Evolutionary conservation across 331 rosid genomes (phyloP).

Genomic region (Quercus tomentella): DNA sequence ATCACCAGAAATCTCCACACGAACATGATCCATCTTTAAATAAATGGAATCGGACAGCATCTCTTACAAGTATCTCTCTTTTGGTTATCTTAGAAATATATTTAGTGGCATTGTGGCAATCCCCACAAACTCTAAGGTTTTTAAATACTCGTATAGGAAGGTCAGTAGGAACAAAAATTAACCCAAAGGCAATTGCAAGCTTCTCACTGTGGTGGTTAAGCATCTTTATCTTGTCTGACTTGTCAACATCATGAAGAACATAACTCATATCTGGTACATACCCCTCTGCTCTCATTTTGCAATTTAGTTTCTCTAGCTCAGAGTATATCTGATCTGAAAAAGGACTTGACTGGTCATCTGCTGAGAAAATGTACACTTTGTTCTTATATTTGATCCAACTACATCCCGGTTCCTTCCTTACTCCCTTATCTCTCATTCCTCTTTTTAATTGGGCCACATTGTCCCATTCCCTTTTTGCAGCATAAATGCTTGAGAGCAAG

Average conservation of each 20-base stretch:
- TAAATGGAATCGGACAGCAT: slow-evolving; percentile 71
- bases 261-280: slow-evolving; percentile 69
- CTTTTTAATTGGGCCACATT: slow-evolving; percentile 71
- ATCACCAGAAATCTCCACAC: slow-evolving; percentile 86
- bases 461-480: slow-evolving; percentile 73
- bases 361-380: slow-evolving; percentile 67
- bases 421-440: slow-evolving; percentile 70
- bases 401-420: slow-evolving; percentile 80
- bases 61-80: slow-evolving; percentile 89
- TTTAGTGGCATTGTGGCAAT: slow-evolving; percentile 86
- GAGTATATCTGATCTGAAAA: slow-evolving; percentile 65
- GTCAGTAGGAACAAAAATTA: slow-evolving; percentile 63
- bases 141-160: slow-evolving; percentile 66
- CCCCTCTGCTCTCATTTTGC: slow-evolving; percentile 61
- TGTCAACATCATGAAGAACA: slow-evolving; percentile 81
- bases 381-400: slow-evolving; percentile 89
- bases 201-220: slow-evolving; percentile 80
- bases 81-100: slow-evolving; percentile 71
- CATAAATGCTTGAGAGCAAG: slow-evolving; percentile 73
- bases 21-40: slow-evolving; percentile 82
- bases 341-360: slow-evolving; percentile 69
- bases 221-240: slow-evolving; percentile 69
- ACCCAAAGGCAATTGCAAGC: slow-evolving; percentile 81
- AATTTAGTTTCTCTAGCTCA: slow-evolving; percentile 51
- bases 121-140: slow-evolving; percentile 79